Percentiles rank a stretch among this genome's conserved stretches.
These are phyloP conservation scores for Aspergillus conjunctus DNA, from an alignment of 495 filamentous ascomycete species.

Conservation along the genomic window DNA sequence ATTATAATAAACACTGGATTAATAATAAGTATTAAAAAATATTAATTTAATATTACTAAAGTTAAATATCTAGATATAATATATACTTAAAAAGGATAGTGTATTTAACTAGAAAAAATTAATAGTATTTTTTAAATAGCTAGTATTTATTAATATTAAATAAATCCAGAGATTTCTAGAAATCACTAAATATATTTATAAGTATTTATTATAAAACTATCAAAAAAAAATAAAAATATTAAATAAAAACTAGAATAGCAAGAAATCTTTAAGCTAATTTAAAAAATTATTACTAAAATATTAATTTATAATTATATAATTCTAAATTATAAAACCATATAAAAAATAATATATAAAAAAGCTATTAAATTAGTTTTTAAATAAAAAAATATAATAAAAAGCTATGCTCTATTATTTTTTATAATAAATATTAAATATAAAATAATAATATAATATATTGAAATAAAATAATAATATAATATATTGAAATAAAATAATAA, in stretches of 20 bases:
- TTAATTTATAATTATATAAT: not conserved
- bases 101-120: not conserved
- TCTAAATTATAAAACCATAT: conserved; percentile 5
- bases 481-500: no score
- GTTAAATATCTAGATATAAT: no score
- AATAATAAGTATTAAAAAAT: no score
- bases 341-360: conserved; percentile 12
- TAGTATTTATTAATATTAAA: not conserved
- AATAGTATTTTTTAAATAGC: not conserved
- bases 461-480: no score
- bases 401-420: no score
- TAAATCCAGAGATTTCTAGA: conserved; percentile 5
- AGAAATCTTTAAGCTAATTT: not conserved
- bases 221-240: conserved; percentile 2
- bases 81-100: no score
- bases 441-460: no score
- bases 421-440: no score
- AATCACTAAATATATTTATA: conserved; percentile 8
- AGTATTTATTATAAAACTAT: not conserved
- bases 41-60: no score
- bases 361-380: conserved; percentile 8
- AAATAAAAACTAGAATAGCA: not conserved
- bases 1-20: no score
- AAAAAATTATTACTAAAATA: conserved; percentile 1
- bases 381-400: not conserved